Conservation (phyloP, 2,329 filamentous ascomycete genomes). For the Phyllosticta citriasiana region DNA sequence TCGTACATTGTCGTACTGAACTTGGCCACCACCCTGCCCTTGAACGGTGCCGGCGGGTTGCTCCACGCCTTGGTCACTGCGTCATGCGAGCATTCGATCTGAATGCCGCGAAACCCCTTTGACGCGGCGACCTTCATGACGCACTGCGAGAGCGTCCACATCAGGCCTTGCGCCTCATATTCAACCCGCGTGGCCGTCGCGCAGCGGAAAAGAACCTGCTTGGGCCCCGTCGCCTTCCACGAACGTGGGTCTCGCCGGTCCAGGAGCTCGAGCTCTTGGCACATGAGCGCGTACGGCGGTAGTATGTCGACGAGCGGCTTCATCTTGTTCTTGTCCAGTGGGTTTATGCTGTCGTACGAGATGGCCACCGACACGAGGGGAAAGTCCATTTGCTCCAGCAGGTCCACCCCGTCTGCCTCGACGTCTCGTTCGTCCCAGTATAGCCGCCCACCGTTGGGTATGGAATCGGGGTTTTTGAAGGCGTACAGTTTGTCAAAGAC, state of each 20-base stretch:
- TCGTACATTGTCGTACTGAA: slow-evolving; percentile 18
- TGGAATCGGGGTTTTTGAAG: slow-evolving; percentile 25
- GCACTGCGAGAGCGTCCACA: slow-evolving; percentile 26
- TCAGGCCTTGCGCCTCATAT: slow-evolving; percentile 25
- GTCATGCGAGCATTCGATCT: slow-evolving; percentile 27
- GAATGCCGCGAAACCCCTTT: slow-evolving; percentile 24
- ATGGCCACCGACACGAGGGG: slow-evolving; percentile 29
- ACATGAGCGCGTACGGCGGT: slow-evolving; percentile 19
- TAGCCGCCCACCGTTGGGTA: slow-evolving; percentile 17
- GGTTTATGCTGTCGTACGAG: slow-evolving; percentile 22
- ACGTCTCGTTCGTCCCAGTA: slow-evolving; percentile 19
- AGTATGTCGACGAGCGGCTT: slow-evolving; percentile 15
- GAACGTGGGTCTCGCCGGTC: slow-evolving; percentile 18
- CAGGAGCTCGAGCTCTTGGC: slow-evolving; percentile 14
- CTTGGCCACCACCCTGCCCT: slow-evolving; percentile 15
- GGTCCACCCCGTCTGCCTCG: slow-evolving; percentile 14
- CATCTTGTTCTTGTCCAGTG: slow-evolving; percentile 19
- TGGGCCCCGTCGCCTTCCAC: slow-evolving; percentile 20
- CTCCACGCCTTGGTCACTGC: slow-evolving; percentile 23
- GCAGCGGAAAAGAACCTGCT: slow-evolving; percentile 27
- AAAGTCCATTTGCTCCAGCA: slow-evolving; percentile 29
- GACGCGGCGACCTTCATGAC: slow-evolving; percentile 27
- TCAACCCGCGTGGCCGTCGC: slow-evolving; percentile 27
- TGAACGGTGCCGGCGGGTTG: slow-evolving; percentile 18
- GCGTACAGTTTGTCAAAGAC: slow-evolving; percentile 31